Percentiles rank a stretch among this genome's conserved stretches.
Evolutionary conservation across 441 rosid genomes (phyloP).

Genomic region (Populus hybrid): DNA sequence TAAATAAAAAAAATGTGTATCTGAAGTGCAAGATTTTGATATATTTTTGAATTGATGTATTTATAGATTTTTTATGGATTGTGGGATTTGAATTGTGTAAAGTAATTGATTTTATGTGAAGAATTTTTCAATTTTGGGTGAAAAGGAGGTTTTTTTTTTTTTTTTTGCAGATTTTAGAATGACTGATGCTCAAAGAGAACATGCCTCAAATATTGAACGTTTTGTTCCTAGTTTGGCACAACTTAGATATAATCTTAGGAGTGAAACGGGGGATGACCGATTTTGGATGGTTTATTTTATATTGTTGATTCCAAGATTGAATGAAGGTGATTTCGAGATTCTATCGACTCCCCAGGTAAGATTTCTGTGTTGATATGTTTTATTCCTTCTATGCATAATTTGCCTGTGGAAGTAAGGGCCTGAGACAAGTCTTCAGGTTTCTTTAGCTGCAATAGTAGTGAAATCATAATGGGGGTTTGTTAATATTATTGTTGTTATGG

Average conservation of each 20-base stretch:
- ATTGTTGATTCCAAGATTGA: constrained; percentile 64
- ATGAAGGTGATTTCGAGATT: constrained; percentile 47
- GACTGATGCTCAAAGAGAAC: constrained; percentile 56
- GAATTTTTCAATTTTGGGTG: background rate
- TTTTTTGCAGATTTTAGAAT: constrained; percentile 52
- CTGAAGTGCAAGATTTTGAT: background rate
- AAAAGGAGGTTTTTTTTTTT: constrained; percentile 11
- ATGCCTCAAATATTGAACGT: constrained; percentile 46
- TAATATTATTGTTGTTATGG: background rate
- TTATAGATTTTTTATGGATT: background rate
- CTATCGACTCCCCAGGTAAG: constrained; percentile 64
- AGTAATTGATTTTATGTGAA: background rate
- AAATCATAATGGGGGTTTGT: background rate
- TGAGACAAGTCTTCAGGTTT: background rate
- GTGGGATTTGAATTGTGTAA: background rate
- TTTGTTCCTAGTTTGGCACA: constrained; percentile 51
- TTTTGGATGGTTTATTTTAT: constrained; percentile 81
- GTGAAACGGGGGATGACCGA: constrained; percentile 37
- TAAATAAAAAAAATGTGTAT: background rate
- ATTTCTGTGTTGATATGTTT: background rate
- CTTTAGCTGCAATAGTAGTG: background rate
- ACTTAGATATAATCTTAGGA: constrained; percentile 44
- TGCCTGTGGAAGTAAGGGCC: background rate
- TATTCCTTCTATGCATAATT: background rate
- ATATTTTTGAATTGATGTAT: background rate